Conservation (phyloP, 306 rosid genomes). For the Pyrus communis region DNA sequence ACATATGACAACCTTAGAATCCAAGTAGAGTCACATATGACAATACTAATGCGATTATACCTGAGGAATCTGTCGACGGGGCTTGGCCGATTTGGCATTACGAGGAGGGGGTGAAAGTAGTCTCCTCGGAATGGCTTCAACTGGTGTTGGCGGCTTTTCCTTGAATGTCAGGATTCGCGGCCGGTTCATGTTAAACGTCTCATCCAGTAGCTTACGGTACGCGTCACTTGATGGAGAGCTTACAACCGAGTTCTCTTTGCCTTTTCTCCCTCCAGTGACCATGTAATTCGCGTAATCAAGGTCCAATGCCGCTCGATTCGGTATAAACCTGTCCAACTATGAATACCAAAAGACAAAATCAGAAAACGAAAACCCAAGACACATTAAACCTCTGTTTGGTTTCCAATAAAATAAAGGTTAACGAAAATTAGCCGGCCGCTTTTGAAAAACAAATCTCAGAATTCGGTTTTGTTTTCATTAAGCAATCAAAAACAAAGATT, state of each 20-base stretch:
- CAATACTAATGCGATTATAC: too few relatives aligned
- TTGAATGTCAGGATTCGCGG: too few relatives aligned
- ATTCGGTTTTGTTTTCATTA: neutral
- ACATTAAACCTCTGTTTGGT: neutral
- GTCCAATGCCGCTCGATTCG: constrained; percentile 46
- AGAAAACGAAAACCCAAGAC: neutral
- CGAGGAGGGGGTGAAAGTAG: too few relatives aligned
- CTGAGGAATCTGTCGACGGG: too few relatives aligned
- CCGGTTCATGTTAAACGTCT: constrained; percentile 41
- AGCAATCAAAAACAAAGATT: neutral
- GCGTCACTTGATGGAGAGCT: constrained; percentile 30
- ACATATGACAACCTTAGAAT: too few relatives aligned
- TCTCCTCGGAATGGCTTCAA: too few relatives aligned
- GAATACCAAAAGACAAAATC: neutral
- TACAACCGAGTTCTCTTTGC: constrained; percentile 23
- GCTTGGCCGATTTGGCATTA: too few relatives aligned
- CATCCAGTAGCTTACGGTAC: constrained; percentile 34
- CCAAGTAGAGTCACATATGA: too few relatives aligned
- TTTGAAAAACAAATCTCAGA: neutral
- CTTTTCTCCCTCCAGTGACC: constrained; percentile 33
- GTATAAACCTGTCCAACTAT: constrained; percentile 10
- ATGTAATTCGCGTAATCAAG: constrained; percentile 41
- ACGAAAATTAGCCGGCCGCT: neutral
- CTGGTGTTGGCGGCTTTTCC: too few relatives aligned
- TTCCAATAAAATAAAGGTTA: neutral